These are phyloP conservation scores for Metschnikowia kofuensis DNA, from an alignment of 805 yeast genomes.

Conservation along the genomic window DNA sequence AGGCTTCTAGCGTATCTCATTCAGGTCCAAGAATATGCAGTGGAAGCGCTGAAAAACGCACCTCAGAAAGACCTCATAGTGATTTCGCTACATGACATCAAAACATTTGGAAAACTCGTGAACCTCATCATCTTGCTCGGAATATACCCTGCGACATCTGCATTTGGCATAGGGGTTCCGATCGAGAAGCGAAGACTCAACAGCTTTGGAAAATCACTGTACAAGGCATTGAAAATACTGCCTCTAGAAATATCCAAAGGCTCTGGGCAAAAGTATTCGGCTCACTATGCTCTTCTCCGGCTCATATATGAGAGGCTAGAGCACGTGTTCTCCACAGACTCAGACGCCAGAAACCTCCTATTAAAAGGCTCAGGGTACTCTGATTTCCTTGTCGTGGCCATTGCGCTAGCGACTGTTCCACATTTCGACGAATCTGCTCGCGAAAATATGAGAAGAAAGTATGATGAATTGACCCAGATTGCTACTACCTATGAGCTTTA, in stretches of 20 bases:
- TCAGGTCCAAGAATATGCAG: slow-evolving; percentile 38
- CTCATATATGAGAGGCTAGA: slow-evolving; percentile 31
- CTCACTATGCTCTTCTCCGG: slow-evolving; percentile 21
- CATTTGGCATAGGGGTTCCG: slow-evolving; percentile 59
- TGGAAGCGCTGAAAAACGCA: slow-evolving; percentile 14
- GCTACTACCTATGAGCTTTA: slow-evolving; percentile 70
- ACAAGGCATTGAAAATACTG: slow-evolving; percentile 25
- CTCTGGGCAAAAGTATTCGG: neutral
- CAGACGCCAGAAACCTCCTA: slow-evolving; percentile 52
- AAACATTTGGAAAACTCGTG: slow-evolving; percentile 60
- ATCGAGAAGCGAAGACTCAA: slow-evolving; percentile 56
- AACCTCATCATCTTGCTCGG: slow-evolving; percentile 69
- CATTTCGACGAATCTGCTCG: slow-evolving; percentile 15
- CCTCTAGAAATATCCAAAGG: slow-evolving; percentile 4
- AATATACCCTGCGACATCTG: slow-evolving; percentile 59
- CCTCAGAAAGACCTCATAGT: slow-evolving; percentile 40
- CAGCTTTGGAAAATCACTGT: slow-evolving; percentile 35
- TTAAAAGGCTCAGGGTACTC: slow-evolving; percentile 66
- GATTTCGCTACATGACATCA: slow-evolving; percentile 84
- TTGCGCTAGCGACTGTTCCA: slow-evolving; percentile 42
- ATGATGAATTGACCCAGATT: slow-evolving; percentile 30
- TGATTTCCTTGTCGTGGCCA: slow-evolving; percentile 51
- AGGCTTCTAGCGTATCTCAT: slow-evolving; percentile 34
- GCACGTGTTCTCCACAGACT: slow-evolving; percentile 34
- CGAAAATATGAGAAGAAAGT: slow-evolving; percentile 11